Percentiles rank a stretch among this genome's conserved stretches.
phyloP scores from a whole-genome alignment of 2,329 filamentous ascomycete species.

The Pseudovirgaria hyperparasitica region DNA sequence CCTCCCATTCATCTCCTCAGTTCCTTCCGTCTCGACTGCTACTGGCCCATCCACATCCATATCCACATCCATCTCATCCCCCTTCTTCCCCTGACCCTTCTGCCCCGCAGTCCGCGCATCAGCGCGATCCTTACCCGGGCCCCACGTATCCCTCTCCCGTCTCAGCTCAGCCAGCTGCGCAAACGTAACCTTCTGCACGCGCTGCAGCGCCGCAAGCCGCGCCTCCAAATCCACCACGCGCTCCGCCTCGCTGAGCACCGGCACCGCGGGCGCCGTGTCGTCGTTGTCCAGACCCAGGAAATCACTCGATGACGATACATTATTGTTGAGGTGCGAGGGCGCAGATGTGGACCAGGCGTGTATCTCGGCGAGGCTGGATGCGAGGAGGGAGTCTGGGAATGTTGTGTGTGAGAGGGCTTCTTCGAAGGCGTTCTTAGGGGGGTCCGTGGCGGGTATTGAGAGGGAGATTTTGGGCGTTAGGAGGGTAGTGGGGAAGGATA shows the following conservation, averaged over 20 bases:
- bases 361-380: slow-evolving; percentile 22
- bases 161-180: slow-evolving; percentile 30
- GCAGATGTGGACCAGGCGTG: slow-evolving; percentile 12
- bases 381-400: slow-evolving; percentile 29
- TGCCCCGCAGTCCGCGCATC: slow-evolving; percentile 1
- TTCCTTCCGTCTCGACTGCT: slow-evolving; percentile 1
- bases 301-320: slow-evolving; percentile 15
- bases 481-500: slow-evolving; percentile 41
- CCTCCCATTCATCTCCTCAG: slow-evolving; percentile 2
- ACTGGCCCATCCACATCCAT: slow-evolving; percentile 1
- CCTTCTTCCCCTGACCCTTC: slow-evolving; percentile 11
- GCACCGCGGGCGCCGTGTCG: slow-evolving; percentile 1
- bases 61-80: slow-evolving; percentile 1
- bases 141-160: slow-evolving; percentile 26
- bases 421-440: slow-evolving; percentile 20
- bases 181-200: slow-evolving; percentile 33
- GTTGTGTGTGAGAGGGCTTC: slow-evolving; percentile 29
- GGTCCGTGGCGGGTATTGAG: slow-evolving; percentile 8
- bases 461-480: slow-evolving; percentile 17
- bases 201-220: slow-evolving; percentile 30
- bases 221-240: slow-evolving; percentile 21
- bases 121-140: slow-evolving; percentile 15
- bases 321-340: slow-evolving; percentile 3
- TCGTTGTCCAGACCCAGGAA: slow-evolving; percentile 23
- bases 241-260: no score